Evolutionary conservation across 768 basidiomycete genomes (phyloP), one percentile per base, ranked within the genome.

Genomic region (Pulveroboletus sp.): DNA sequence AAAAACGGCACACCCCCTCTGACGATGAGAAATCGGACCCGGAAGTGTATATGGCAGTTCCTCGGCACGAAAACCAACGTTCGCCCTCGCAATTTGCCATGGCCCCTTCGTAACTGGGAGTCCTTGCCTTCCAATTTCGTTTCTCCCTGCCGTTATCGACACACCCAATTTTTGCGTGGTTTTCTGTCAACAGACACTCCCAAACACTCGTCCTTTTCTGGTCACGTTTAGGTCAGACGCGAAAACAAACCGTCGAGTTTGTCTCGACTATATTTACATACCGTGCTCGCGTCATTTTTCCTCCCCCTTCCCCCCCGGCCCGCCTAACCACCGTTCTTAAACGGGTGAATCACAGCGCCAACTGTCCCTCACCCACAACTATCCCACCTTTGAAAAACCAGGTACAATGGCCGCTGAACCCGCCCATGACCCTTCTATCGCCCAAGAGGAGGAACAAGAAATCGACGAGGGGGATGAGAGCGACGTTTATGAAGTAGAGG

Each of bases 401-500:
- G 17, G 10, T 3, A 52, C 17, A 33, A 66, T 66, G 65, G 42
- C 60, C 24, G 42, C 58, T 38, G 49, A 65, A 45, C 55, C 62
- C 21, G 16, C 50, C 1, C 19, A 37, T 10, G 52, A 68, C 27
- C 51, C 57, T 5, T 40, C 47, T 10, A 10, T 40, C 33, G 1
- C 6, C 0, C 13, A 3, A 1, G 37, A 51, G 19, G 53, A 59
- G 31, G 38, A 33, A 23, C n/a, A 29, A 8, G 53, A 50, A 24
- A 3, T 6, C 19, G 43, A 55, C 6, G 59, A 57, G 2, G 64
- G 43, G 12, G 67, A 68, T n/a, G 63, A 67, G 24, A 64, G 55
- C 24, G 65, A 66, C 19, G n/a, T 16, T 2, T 68, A 66, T 40
- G 64, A 61, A 1, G 3, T 51, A 21, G 59, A 66, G 52, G 64